Conservation (phyloP, 2,329 filamentous ascomycete species). For the Fusarium sp. region DNA sequence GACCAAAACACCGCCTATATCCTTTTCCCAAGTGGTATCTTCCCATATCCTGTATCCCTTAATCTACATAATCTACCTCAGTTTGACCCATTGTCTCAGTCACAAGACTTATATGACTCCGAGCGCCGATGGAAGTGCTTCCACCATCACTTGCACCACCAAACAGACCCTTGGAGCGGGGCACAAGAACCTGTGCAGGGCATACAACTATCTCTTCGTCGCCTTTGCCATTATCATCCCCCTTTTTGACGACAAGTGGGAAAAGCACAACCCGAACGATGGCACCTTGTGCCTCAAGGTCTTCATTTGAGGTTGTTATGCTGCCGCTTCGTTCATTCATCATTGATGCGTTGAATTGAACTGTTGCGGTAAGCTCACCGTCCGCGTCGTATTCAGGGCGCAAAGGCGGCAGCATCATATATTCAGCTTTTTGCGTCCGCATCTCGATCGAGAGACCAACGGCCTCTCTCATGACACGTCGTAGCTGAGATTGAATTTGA, state of each 20-base stretch:
- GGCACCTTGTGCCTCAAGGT: conserved; percentile 79
- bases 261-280: conserved; percentile 94
- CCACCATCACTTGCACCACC: conserved; percentile 65
- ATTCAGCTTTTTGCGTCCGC: conserved; percentile 96
- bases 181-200: conserved; percentile 91
- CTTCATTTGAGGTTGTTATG: conserved; percentile 70
- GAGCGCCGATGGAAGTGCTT: conserved; percentile 55
- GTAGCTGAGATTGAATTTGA: conserved; percentile 85
- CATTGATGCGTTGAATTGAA: conserved; percentile 89
- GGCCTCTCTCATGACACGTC: conserved; percentile 87
- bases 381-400: conserved; percentile 95
- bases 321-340: conserved; percentile 93
- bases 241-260: conserved; percentile 95
- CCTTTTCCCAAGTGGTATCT: conserved; percentile 34
- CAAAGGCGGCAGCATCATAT: conserved; percentile 96
- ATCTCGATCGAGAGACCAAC: conserved; percentile 95
- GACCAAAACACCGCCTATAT: conserved; percentile 32
- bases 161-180: conserved; percentile 56
- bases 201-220: conserved; percentile 96
- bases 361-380: conserved; percentile 87
- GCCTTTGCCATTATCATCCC: conserved; percentile 85
- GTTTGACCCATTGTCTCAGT: conserved; percentile 48
- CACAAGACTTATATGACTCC: conserved; percentile 52
- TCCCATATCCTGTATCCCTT: conserved; percentile 44
- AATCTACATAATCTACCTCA: conserved; percentile 50